phyloP scores from a whole-genome alignment of 108 stramenopile genomes.

The Skeletonema marinoi region DNA sequence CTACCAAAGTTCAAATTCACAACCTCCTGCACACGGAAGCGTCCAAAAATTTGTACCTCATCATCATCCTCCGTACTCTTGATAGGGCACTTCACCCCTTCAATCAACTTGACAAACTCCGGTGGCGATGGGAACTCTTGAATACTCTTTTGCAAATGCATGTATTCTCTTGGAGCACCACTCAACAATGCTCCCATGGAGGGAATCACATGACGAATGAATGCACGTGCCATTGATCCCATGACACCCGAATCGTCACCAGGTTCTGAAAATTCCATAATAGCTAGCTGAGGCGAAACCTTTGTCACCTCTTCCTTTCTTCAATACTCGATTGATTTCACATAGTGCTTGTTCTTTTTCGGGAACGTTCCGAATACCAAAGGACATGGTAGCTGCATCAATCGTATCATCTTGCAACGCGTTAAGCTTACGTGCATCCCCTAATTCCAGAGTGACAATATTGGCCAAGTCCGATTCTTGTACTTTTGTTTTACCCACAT shows the following conservation, averaged over 20 bases:
- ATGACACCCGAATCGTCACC: slow-evolving; percentile 51
- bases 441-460: slow-evolving; percentile 52
- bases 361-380: slow-evolving; percentile 92
- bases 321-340: slow-evolving; percentile 77
- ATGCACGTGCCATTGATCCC: slow-evolving; percentile 61
- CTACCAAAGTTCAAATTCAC: slow-evolving; percentile 79
- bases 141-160: slow-evolving; percentile 87
- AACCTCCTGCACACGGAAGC: slow-evolving; percentile 63
- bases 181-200: slow-evolving; percentile 72
- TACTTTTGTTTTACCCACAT: slow-evolving; percentile 74
- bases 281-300: slow-evolving; percentile 38
- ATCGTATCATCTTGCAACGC: slow-evolving; percentile 45
- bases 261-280: slow-evolving; percentile 88
- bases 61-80: slow-evolving; percentile 20
- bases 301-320: slow-evolving; percentile 19
- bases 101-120: slow-evolving; percentile 61
- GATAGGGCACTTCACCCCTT: slow-evolving; percentile 51
- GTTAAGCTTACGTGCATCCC: slow-evolving; percentile 73
- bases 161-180: slow-evolving; percentile 76
- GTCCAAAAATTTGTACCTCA: slow-evolving; percentile 40
- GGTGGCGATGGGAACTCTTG: slow-evolving; percentile 79
- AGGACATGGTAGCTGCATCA: slow-evolving; percentile 93
- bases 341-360: slow-evolving; percentile 73
- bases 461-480: slow-evolving; percentile 36
- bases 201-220: slow-evolving; percentile 80